phyloP scores from a whole-genome alignment of 345 rosid genomes.

The Brassica rapa region DNA sequence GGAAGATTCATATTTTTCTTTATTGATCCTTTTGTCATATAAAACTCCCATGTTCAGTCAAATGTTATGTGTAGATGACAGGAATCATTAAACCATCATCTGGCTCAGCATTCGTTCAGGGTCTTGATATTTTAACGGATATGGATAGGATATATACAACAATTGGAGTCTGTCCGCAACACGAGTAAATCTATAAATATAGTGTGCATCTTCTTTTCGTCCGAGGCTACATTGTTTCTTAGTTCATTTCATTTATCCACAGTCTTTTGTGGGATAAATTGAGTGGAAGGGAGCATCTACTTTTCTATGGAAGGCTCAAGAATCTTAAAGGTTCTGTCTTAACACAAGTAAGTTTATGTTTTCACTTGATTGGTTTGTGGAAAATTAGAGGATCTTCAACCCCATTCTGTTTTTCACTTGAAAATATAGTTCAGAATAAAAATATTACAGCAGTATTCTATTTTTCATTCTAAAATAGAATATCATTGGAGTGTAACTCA shows the following conservation, averaged over 20 bases:
- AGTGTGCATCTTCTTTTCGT: background rate
- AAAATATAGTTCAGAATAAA: no score
- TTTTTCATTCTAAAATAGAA: no score
- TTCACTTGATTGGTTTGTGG: background rate
- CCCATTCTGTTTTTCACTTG: no score
- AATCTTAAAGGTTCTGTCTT: constrained; percentile 74
- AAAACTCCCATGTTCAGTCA: background rate
- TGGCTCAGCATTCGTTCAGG: constrained; percentile 81
- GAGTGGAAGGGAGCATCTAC: constrained; percentile 85
- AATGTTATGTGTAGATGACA: constrained; percentile 63
- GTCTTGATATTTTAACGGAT: constrained; percentile 61
- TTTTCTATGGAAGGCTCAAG: constrained; percentile 94
- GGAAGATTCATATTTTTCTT: background rate
- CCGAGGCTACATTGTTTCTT: background rate
- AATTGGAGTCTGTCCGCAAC: constrained; percentile 98
- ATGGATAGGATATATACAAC: constrained; percentile 81
- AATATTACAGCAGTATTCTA: no score
- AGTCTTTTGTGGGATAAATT: constrained; percentile 90
- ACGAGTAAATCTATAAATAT: constrained; percentile 64
- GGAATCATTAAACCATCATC: constrained; percentile 81
- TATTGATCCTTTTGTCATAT: background rate
- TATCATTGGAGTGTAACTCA: no score
- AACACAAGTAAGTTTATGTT: constrained; percentile 51
- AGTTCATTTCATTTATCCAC: constrained; percentile 10
- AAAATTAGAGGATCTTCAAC: background rate